Base-by-base conservation (phyloP, 441 rosid genomes). In the Isatis lusitanica region DNA sequence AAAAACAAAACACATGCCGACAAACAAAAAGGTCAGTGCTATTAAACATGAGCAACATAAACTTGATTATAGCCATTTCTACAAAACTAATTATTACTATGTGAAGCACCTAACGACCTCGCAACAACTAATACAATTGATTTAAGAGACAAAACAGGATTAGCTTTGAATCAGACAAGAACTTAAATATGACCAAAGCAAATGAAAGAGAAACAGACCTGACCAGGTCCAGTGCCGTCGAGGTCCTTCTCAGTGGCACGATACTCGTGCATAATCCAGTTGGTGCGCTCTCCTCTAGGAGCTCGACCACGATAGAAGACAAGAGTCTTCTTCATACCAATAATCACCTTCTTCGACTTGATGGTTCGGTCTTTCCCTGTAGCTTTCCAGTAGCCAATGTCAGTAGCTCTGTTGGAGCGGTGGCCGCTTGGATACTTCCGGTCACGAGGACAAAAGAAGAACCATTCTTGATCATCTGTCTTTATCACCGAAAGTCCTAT, bases 281-380 rank as follows among this genome's bases (percentile, higher is more conserved):
- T 68, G 11, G 97, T 90, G 8, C 96, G 90, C 74, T 86, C 85
- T 0, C 98, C 97, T 73, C 83, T 87, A 5, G 97, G 98, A 40
- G 98, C 98, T 10, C 96, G 96, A 50, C 98, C 98, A 73, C 86
- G 77, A 71, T 91, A 75, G 79, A 94, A 94, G 59, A 94, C 97
- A 57, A 94, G 78, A 31, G 98, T 90, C 87, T 90, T 94, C 86
- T 94, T 94, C 98, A 91, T 94, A 17, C 98, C 98, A 69, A 91
- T 83, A 33, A 30, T 16, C 17, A 74, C 9, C 80, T 82, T 91
- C 51, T 89, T 85, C 3, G 87, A 81, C 81, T 80, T 84, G n/a
- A 94, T 91, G 13, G 92, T 91, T 52, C 97, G 87, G 67, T 94
- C 96, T 85, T 88, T 94, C 15, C 98, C 97, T 0, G 97, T 91